Conservation (phyloP, 2,329 filamentous ascomycete species). For the Fusarium lateritium region DNA sequence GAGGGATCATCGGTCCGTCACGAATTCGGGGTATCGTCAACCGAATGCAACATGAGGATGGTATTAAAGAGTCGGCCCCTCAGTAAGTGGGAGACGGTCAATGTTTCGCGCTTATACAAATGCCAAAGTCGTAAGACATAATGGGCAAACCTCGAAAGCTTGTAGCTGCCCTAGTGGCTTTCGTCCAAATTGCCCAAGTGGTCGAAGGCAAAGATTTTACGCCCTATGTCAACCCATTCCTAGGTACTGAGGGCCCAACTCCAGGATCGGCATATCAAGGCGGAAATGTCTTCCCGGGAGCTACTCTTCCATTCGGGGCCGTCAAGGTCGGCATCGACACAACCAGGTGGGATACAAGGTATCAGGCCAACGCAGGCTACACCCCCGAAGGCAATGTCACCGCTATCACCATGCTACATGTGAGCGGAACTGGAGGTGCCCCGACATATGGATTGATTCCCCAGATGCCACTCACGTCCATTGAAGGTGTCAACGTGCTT, state of each 20-base stretch:
- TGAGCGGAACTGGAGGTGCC: constrained; percentile 70
- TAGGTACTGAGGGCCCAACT: constrained; percentile 63
- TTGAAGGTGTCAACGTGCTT: constrained; percentile 61
- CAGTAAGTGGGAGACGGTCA: neutral
- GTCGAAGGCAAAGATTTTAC: constrained; percentile 12
- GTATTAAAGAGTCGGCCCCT: neutral
- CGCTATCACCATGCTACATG: constrained; percentile 68
- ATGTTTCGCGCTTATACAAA: neutral
- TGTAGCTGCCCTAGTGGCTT: neutral
- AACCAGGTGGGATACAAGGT: constrained; percentile 33
- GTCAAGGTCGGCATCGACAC: constrained; percentile 62
- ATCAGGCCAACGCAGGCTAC: constrained; percentile 55
- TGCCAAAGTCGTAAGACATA: neutral
- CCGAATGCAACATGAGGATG: constrained; percentile 6
- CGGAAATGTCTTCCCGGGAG: constrained; percentile 62
- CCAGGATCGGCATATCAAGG: constrained; percentile 61
- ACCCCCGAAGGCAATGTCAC: constrained; percentile 61
- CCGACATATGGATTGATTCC: constrained; percentile 71
- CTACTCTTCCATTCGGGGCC: constrained; percentile 60
- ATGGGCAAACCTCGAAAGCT: neutral
- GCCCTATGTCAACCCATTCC: constrained; percentile 62
- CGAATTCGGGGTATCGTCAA: constrained; percentile 3
- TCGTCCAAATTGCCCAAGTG: neutral
- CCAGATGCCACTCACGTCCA: constrained; percentile 61
- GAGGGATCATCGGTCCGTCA: neutral